phyloP scores from a whole-genome alignment of 2,329 filamentous ascomycete genomes.

The Alternaria novae-zelandiae region DNA sequence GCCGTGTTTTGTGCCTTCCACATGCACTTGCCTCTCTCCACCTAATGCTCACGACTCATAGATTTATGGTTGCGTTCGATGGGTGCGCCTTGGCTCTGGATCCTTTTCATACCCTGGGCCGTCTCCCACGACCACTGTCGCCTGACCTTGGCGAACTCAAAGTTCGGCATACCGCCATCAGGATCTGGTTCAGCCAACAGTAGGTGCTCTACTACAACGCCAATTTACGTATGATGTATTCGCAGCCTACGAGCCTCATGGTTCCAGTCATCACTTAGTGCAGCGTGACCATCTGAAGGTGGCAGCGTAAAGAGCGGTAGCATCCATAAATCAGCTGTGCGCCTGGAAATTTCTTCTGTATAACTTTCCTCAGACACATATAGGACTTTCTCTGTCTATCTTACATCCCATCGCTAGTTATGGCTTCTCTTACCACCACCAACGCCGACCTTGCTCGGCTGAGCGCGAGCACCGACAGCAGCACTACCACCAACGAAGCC shows the following conservation, averaged over 20 bases:
- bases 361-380: not conserved
- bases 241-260: not conserved
- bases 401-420: not conserved
- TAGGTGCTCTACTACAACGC: not conserved
- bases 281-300: not conserved
- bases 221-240: not conserved
- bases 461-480: not conserved
- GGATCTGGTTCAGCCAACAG: not conserved
- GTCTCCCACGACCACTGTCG: not conserved
- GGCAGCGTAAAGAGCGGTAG: not conserved
- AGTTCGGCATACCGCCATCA: not conserved
- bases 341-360: not conserved
- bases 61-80: not conserved
- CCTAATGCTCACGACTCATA: not conserved
- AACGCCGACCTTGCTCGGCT: not conserved
- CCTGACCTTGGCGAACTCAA: not conserved
- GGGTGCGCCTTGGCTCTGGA: not conserved
- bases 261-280: not conserved
- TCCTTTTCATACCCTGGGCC: not conserved
- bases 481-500: not conserved
- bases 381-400: not conserved
- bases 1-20: not conserved
- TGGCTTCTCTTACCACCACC: not conserved
- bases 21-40: not conserved
- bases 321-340: not conserved